Base-by-base conservation (phyloP, 371 early-diverging fungal species). In the Mucor ambiguus region DNA sequence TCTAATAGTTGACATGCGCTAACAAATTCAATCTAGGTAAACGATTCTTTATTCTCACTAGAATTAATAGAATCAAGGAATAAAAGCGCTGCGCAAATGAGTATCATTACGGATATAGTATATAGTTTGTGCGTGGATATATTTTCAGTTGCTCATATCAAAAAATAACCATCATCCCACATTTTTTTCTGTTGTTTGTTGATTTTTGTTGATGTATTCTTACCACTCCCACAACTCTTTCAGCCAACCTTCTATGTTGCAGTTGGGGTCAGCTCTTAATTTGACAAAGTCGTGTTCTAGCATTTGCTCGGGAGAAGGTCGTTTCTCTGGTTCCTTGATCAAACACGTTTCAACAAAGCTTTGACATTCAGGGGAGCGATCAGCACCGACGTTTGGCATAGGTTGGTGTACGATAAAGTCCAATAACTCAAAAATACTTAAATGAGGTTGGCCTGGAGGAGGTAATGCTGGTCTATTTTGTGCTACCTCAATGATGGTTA, bases 401-500 rank as follows among this genome's bases (percentile, higher is more conserved):
- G 94, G 94, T 68, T 93, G 92, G 48, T 90, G 88, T 7, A 93
- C 93, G 60, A 98, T 96, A 74, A 90, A 92, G 63, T 94, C 89
- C 62, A 97, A 72, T 29, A 98, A 80, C 71, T 97, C 98, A 72
- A 98, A 91, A 16, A 93, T 89, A 4, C 94, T 85, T 44, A 94
- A 75, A 52, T 86, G 75, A 81, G 70, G 85, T 72, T 76, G 82
- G 60, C 67, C 88, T 65, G 77, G 88, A 28, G 89, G 86, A 28
- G 91, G 92, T 66, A 90, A 94, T 9, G 98, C 96, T 74, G 95
- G 95, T 70, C 87, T 85, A 60, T 91, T 92, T 68, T 92, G 86
- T 10, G 96, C 95, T n/a, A 96, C 86, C 78, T 98, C 98, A 66
- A 96, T 89, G 58, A 98, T 77, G 3, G 96, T 93, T 63, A 97